Base-by-base conservation (phyloP, 805 yeast species). In the Nakazawaea wickerhamii region DNA sequence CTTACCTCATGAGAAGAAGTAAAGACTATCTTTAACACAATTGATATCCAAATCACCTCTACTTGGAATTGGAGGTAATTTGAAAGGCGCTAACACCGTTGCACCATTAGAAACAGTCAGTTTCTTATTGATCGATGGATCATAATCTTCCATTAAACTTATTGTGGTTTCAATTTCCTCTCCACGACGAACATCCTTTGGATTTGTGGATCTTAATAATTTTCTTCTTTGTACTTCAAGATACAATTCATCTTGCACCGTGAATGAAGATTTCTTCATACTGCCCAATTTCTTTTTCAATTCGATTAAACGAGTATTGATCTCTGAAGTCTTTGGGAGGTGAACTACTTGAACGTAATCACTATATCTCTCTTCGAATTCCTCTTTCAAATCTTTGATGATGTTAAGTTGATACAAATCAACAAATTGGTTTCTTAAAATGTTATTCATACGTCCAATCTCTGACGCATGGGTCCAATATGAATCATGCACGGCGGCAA, bases 391-490 rank as follows among this genome's bases (percentile, higher is more conserved):
- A 53, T 77, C 75, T 25, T 71, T 75, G 53, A 91, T 75, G 51
- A 90, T 68, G 59, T 89, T 82, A 25, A 74, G 81, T 47, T 75
- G 75, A 59, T 91, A 97, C 43, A 91, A 67, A 40, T 73, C 65
- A 48, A 93, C 82, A 59, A 91, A 91, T 45, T 85, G 81, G 28
- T 84, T 81, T 56, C 99, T 75, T 49, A 93, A 66, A 35, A 75
- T 65, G 11, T 53, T 55, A 60, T 81, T 87, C 93, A 91, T 81
- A 3, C 55, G 57, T 46, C 80, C 81, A 32, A 91, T 79, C 58
- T 86, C 91, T 38, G 77, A 67, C 1, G 99, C 97, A 59, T 93
- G 98, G 0, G 98, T 89, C 99, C 99, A 91, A 60, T 86, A 91
- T 0, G 98, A 91, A 60, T 91, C 99, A 62, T 91, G 99, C 19